Percentiles rank a stretch among this genome's conserved stretches.
These are phyloP conservation scores for Ceratobasidium theobromae DNA, from an alignment of 1,284 basidiomycete species.

Conservation along the genomic window DNA sequence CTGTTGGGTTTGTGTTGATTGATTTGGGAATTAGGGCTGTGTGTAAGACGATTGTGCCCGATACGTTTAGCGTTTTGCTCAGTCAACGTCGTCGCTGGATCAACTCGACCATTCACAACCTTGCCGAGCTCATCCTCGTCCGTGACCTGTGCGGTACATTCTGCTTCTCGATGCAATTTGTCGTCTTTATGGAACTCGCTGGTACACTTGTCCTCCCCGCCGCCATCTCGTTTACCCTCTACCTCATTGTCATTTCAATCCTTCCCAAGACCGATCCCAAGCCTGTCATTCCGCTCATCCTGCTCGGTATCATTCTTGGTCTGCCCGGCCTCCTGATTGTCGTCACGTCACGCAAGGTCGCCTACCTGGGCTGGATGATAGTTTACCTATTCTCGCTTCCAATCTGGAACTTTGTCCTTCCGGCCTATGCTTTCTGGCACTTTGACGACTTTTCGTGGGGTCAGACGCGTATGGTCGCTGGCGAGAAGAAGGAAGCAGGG, in stretches of 20 bases:
- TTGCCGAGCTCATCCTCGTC: conserved; percentile 91
- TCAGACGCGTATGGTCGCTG: conserved; percentile 85
- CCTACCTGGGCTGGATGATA: conserved; percentile 96
- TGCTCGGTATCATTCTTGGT: conserved; percentile 92
- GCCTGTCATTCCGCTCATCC: conserved; percentile 89
- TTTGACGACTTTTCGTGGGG: conserved; percentile 99
- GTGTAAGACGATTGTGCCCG: conserved; percentile 97
- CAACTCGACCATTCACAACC: conserved; percentile 98
- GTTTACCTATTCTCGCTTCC: conserved; percentile 91
- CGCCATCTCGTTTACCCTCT: conserved; percentile 94
- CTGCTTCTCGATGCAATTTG: conserved; percentile 98
- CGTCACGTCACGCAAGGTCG: conserved; percentile 89
- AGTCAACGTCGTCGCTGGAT: conserved; percentile 99
- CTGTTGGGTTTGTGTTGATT: background rate
- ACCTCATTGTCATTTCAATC: conserved; percentile 84
- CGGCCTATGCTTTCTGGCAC: conserved; percentile 96
- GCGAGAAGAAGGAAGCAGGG: conserved; percentile 63
- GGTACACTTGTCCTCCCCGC: conserved; percentile 97
- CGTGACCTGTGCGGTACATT: conserved; percentile 94
- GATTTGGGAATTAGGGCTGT: conserved; percentile 57
- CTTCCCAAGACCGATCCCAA: conserved; percentile 62
- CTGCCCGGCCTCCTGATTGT: conserved; percentile 94
- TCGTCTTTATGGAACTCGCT: conserved; percentile 96
- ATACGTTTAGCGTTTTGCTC: conserved; percentile 90
- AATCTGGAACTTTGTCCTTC: conserved; percentile 94